phyloP scores from a whole-genome alignment of 257 asterid genomes.

The Solanum tarijense region DNA sequence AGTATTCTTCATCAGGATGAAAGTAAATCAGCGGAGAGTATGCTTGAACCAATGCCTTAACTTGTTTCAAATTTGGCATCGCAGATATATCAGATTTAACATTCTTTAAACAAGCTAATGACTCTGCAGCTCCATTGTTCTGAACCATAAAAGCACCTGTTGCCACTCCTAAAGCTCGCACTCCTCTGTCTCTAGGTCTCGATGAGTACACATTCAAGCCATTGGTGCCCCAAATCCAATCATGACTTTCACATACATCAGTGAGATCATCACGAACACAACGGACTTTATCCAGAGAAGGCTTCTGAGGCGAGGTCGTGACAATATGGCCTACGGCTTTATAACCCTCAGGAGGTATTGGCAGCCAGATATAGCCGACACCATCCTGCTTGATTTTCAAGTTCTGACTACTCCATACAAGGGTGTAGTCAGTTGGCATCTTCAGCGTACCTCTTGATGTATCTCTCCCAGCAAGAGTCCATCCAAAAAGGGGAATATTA shows the following conservation, averaged over 20 bases:
- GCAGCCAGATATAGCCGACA: constrained; percentile 24
- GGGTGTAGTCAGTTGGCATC: constrained; percentile 19
- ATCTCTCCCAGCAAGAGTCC: constrained; percentile 19
- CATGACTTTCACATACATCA: constrained; percentile 9
- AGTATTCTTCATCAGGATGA: constrained; percentile 15
- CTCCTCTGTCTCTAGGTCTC: constrained; percentile 16
- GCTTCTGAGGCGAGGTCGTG: constrained; percentile 19
- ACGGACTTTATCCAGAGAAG: constrained; percentile 23
- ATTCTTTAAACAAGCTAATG: constrained; percentile 19
- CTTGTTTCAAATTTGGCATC: constrained; percentile 21
- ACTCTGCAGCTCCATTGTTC: not conserved
- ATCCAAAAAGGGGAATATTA: constrained; percentile 18
- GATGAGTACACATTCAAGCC: constrained; percentile 13
- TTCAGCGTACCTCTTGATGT: not conserved
- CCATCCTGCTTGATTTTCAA: constrained; percentile 17
- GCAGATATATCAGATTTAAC: not conserved
- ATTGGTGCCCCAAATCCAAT: constrained; percentile 9
- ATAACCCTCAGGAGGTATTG: constrained; percentile 25
- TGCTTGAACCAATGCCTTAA: constrained; percentile 15
- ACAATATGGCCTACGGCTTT: constrained; percentile 16
- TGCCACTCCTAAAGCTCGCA: constrained; percentile 3
- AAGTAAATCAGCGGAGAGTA: constrained; percentile 25
- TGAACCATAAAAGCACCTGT: constrained; percentile 5
- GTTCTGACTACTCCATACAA: constrained; percentile 21
- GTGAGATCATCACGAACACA: constrained; percentile 24